Base-by-base conservation (phyloP, 1,284 basidiomycete species). In the Marasmius tenuissimus region DNA sequence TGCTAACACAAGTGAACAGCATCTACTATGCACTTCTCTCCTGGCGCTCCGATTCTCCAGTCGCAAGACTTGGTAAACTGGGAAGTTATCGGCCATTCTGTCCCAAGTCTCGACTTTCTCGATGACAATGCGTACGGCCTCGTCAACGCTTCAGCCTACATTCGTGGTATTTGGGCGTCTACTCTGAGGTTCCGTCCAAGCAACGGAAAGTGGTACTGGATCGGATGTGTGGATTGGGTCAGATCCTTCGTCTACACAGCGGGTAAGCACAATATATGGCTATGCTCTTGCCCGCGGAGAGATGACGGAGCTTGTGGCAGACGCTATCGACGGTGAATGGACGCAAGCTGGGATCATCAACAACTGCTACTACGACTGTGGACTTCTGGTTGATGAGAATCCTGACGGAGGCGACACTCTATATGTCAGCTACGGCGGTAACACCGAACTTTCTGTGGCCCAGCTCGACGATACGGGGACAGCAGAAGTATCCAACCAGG, bases 11-110 rank as follows among this genome's bases (percentile, higher is more conserved):
- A n/a, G 12, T 6, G 2, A 52, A 65, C 64, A 20, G 64, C 71
- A 20, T 71, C 69, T 12, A 67, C 67, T 7, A 69, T 71, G 66
- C 68, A 70, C 49, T 67, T 62, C 60, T 69, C 68, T 37, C 70
- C 69, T 11, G 70, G 70, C 34, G 70, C 70, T 42, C 69, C 70
- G 14, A 65, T 71, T 55, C 64, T 71, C 12, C 67, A 63, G 18
- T 71, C 70, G n/a, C 64, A 63, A 34, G 70, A 72, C 50, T 65
- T 72, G 16, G 60, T 66, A 56, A 68, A 71, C 61, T 71, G 71
- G 71, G 66, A 71, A 51, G 69, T 66, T 54, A 67, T 71, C 35
- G 71, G 68, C 9, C 69, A 72, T 58, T 68, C 68, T 27, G 70
- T 72, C 16, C 69, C 70, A 34, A 63, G 52, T 27, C 65, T 72